Evolutionary conservation across 1,284 basidiomycete genomes (phyloP).

Genomic region (Mycena sp.): DNA sequence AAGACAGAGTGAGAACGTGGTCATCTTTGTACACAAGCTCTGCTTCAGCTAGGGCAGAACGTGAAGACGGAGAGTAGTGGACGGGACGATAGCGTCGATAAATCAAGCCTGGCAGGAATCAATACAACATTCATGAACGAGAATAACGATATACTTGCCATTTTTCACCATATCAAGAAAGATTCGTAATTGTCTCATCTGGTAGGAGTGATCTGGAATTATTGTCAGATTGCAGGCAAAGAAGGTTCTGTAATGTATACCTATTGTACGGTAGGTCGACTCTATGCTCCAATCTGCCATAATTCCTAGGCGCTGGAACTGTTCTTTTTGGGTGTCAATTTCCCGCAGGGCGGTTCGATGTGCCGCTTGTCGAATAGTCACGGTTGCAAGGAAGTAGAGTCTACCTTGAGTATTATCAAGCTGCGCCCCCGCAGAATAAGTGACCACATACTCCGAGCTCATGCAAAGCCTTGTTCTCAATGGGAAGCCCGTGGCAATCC

Average conservation of each 20-base stretch:
- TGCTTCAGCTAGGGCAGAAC: conserved; percentile 95
- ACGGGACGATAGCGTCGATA: conserved; percentile 91
- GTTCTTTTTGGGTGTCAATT: conserved; percentile 80
- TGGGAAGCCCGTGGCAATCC: conserved; percentile 99
- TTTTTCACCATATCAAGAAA: conserved; percentile 92
- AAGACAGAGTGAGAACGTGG: conserved; percentile 92
- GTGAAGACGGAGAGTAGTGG: conserved; percentile 95
- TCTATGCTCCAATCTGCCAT: conserved; percentile 91
- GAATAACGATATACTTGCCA: conserved; percentile 53
- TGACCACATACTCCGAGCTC: conserved; percentile 67
- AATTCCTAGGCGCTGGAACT: conserved; percentile 87
- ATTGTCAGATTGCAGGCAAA: background rate
- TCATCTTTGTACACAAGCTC: conserved; percentile 93
- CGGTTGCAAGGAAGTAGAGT: conserved; percentile 61
- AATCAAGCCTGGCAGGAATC: conserved; percentile 70
- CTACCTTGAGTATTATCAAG: conserved; percentile 48
- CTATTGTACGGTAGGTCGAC: conserved; percentile 89
- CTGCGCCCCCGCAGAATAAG: conserved; percentile 12
- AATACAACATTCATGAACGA: background rate
- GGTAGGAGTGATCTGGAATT: conserved; percentile 90
- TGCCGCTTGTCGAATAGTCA: conserved; percentile 79
- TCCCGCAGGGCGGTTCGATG: conserved; percentile 80
- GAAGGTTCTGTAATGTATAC: conserved; percentile 49
- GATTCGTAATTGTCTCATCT: conserved; percentile 88
- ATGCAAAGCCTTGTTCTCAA: conserved; percentile 91